A percentile compares a stretch with the other conserved stretches of the same genome.
These are phyloP conservation scores for Kodamaea restingae DNA, from an alignment of 805 yeast genomes.

Conservation along the genomic window DNA sequence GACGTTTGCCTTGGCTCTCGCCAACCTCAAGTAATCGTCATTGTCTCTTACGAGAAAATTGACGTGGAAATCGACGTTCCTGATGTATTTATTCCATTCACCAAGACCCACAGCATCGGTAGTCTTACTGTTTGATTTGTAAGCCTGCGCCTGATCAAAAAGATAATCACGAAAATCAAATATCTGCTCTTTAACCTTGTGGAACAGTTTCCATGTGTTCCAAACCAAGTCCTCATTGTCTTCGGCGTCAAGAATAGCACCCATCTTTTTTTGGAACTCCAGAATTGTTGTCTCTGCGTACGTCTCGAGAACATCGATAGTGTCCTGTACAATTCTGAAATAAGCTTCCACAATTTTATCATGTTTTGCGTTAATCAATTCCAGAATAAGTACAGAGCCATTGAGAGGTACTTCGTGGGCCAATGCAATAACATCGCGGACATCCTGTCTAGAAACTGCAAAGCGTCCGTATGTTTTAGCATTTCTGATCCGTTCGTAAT, in stretches of 20 bases:
- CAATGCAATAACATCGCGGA: slow-evolving; percentile 30
- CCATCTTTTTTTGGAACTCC: slow-evolving; percentile 61
- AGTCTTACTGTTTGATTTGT: slow-evolving; percentile 15
- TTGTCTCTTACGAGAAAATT: slow-evolving; percentile 53
- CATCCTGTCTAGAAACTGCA: slow-evolving; percentile 29
- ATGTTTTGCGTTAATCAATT: slow-evolving; percentile 23
- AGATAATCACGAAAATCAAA: slow-evolving; percentile 54
- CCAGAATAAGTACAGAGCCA: slow-evolving; percentile 21
- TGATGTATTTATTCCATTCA: slow-evolving; percentile 31
- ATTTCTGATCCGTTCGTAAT: slow-evolving; percentile 23
- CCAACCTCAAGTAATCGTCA: slow-evolving; percentile 48
- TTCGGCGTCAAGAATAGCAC: slow-evolving; percentile 48
- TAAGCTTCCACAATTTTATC: slow-evolving; percentile 25
- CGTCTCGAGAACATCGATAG: slow-evolving; percentile 67
- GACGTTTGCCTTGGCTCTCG: slow-evolving; percentile 41
- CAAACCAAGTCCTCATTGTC: slow-evolving; percentile 19
- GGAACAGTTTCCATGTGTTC: slow-evolving; percentile 49
- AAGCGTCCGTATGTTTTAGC: slow-evolving; percentile 11
- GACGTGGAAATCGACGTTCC: slow-evolving; percentile 43
- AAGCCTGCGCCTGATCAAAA: slow-evolving; percentile 25
- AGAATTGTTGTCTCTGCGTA: slow-evolving; percentile 64
- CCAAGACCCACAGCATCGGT: slow-evolving; percentile 30
- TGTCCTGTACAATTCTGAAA: slow-evolving; percentile 32
- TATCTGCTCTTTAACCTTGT: slow-evolving; percentile 51
- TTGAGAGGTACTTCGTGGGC: slow-evolving; percentile 23